Base-by-base conservation (phyloP, 768 basidiomycete genomes). In the Termitomyces sp. region DNA sequence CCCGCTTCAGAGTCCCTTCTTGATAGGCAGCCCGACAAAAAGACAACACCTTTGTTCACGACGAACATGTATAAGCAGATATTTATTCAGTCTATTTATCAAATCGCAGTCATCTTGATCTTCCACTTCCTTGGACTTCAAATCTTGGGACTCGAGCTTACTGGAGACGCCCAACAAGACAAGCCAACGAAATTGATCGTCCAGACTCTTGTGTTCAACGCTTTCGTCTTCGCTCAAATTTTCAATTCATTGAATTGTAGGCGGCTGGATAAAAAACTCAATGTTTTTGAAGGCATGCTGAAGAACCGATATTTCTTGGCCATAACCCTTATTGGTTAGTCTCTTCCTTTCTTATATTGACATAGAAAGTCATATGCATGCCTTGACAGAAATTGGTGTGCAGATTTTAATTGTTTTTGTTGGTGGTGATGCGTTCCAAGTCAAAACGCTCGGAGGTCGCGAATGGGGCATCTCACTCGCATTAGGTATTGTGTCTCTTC, bases 1-100 rank as follows among this genome's bases (percentile, higher is more conserved):
- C 95, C 94, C 9, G 95, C 97, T 0, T 84, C 87, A 1, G 86
- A 86, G 48, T 70, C 76, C 5, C 81, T 92, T 35, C 84, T 99
- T 45, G 79, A 97, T 55, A 87, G 96, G 66, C 90, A 91, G 70
- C 97, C 97, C 3, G 94, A 98, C 71, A 85, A 82, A 75, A 91
- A 92, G 74, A 84, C 81, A 1, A 87, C 93, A 1, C 93, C 97
- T 2, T 74, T 99, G 51, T 95, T 99, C 78, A 84, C 85, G 16
- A 85, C 89, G 52, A 80, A 97, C 66, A 99, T 98, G 97, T 87
- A 94, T 80, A 98, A 95, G 78, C 93, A 94, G 79, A 98, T 98
- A 56, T 55, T 93, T 51, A 80, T 90, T 57, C 97, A 99, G 70
- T 92, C 95, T 0, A 66, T 81, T 0, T 99, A 94, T 69, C 94